Conservation (phyloP, 2,329 filamentous ascomycete species). For the Laburnicola sp. region DNA sequence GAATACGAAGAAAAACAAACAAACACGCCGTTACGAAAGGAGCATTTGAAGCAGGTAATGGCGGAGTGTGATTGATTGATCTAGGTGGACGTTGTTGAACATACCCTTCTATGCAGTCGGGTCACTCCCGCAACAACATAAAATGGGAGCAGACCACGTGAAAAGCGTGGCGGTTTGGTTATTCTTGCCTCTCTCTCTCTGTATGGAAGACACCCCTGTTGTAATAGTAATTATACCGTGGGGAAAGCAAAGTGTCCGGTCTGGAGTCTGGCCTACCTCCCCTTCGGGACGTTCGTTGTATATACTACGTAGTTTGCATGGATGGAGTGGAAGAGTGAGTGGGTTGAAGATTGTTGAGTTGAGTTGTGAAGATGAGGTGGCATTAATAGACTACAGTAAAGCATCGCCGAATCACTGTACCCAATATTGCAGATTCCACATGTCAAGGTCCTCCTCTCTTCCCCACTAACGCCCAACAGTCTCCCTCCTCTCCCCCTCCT, state of each 20-base stretch:
- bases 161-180: background rate
- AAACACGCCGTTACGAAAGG: constrained; percentile 2
- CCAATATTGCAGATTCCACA: no score
- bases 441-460: no score
- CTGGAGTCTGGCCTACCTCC: background rate
- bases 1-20: background rate
- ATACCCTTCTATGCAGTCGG: background rate
- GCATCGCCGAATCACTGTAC: no score
- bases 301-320: background rate
- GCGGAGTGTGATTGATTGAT: background rate
- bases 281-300: background rate
- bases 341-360: no score
- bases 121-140: background rate
- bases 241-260: background rate
- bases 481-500: no score
- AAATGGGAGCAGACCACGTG: background rate
- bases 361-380: no score
- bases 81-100: background rate
- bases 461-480: no score
- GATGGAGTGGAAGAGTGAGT: no score
- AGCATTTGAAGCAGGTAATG: background rate
- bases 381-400: no score
- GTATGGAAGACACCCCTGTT: background rate
- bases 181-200: background rate
- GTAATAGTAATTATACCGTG: background rate